Conservation (phyloP, 1,139 yeast genomes). For the Geotrichum macrosporum region DNA sequence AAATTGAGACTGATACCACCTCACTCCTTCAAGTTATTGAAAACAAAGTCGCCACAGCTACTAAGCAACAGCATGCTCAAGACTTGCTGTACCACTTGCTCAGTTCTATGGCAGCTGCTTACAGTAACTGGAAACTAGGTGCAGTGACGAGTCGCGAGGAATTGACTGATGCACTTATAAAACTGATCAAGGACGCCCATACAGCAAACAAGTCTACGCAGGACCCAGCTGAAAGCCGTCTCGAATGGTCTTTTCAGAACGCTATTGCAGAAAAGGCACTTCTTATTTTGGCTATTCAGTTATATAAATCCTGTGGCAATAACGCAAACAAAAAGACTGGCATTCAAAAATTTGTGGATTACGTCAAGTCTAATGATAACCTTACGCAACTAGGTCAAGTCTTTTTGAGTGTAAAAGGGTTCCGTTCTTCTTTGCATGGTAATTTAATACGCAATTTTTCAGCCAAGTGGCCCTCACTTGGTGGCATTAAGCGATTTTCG, state of each 20-base stretch:
- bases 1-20: conserved; percentile 29
- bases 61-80: conserved; percentile 3
- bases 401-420: conserved; percentile 38
- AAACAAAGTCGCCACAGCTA: conserved; percentile 44
- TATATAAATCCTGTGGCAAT: conserved; percentile 54
- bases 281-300: conserved; percentile 67
- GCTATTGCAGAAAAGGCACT: conserved; percentile 62
- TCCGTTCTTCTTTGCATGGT: conserved; percentile 46
- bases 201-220: neutral
- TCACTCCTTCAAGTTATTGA: conserved; percentile 58
- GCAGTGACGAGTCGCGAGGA: conserved; percentile 13
- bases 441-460: conserved; percentile 46
- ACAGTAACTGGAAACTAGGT: conserved; percentile 29
- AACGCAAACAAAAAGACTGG: neutral
- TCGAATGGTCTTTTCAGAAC: conserved; percentile 34
- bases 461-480: conserved; percentile 46
- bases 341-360: conserved; percentile 44
- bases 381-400: conserved; percentile 32
- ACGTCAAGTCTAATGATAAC: conserved; percentile 42
- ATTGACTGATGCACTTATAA: conserved; percentile 14
- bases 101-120: conserved; percentile 36
- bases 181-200: conserved; percentile 10
- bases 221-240: conserved; percentile 2
- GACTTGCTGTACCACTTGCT: conserved; percentile 23
- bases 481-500: conserved; percentile 48